A percentile compares a stretch with the other conserved stretches of the same genome.
Evolutionary conservation across 2,329 filamentous ascomycete genomes (phyloP).

Genomic region (Sclerotinia spermophila): DNA sequence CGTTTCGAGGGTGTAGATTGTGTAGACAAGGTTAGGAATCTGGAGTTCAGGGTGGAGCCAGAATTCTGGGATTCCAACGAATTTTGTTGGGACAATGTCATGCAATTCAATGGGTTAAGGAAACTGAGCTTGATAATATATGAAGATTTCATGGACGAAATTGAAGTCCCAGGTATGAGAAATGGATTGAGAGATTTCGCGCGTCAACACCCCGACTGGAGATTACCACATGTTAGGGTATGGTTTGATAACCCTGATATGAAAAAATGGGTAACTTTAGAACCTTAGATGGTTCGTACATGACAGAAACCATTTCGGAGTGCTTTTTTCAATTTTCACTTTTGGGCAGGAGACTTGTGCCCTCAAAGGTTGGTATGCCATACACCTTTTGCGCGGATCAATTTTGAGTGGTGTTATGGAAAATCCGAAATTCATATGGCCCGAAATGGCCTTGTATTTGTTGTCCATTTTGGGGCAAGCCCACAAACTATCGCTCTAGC

Average conservation of each 20-base stretch:
- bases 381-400: neutral
- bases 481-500: neutral
- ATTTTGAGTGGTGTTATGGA: neutral
- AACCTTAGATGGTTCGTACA: neutral
- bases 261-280: neutral
- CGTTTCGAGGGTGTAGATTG: conserved; percentile 21
- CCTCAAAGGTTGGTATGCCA: neutral
- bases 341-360: neutral
- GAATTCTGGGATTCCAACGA: neutral
- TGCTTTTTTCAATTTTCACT: neutral
- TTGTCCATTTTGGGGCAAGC: too few relatives aligned
- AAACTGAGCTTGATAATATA: neutral
- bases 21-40: conserved; percentile 23
- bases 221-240: neutral
- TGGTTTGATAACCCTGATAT: neutral
- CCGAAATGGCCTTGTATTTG: too few relatives aligned
- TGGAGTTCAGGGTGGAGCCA: conserved; percentile 21
- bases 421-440: too few relatives aligned
- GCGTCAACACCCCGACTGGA: neutral
- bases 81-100: neutral
- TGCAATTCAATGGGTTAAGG: neutral
- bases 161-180: neutral
- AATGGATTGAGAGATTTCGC: neutral
- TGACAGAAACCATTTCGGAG: neutral
- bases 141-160: neutral